Conservation (phyloP, 495 filamentous ascomycete species). For the Lasiosphaeria ovina region DNA sequence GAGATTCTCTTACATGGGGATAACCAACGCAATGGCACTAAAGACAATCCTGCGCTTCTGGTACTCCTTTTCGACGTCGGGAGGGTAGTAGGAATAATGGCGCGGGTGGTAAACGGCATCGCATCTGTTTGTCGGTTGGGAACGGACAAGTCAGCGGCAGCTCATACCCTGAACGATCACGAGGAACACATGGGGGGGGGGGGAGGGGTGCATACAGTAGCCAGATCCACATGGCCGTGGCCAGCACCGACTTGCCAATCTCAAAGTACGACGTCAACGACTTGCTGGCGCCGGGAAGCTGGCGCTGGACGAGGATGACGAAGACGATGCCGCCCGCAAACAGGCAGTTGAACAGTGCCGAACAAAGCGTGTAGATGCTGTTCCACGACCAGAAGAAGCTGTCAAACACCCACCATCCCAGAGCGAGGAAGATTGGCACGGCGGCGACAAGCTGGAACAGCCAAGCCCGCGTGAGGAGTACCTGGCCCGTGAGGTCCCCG, state of each 20-base stretch:
- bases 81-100: background rate
- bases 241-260: background rate
- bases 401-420: background rate
- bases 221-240: background rate
- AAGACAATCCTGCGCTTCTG: background rate
- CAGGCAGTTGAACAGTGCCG: background rate
- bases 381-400: background rate
- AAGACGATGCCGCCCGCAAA: background rate
- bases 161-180: background rate
- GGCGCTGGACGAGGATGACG: background rate
- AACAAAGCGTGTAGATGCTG: background rate
- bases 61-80: background rate
- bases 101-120: background rate
- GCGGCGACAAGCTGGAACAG: slow-evolving; percentile 1
- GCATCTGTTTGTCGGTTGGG: background rate
- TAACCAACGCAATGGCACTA: background rate
- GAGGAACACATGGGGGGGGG: background rate
- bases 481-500: background rate
- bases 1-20: background rate
- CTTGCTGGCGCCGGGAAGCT: background rate
- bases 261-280: background rate
- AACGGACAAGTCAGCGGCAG: background rate
- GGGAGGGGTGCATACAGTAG: background rate
- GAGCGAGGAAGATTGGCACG: background rate
- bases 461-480: background rate